Conservation (phyloP, 148 eudicot genomes). For the Heliosperma pusillum region DNA sequence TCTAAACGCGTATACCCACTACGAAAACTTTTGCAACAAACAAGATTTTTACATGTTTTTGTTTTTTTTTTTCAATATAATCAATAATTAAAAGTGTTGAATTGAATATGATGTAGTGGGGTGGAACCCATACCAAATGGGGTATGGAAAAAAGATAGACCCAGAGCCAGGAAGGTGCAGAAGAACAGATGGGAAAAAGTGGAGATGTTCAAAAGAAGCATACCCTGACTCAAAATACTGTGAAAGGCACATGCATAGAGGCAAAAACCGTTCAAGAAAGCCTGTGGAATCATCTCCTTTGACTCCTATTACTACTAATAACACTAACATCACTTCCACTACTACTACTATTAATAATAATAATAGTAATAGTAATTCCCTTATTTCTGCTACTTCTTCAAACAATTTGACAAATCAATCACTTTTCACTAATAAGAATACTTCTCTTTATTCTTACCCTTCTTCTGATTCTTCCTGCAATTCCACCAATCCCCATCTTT, state of each 20-base stretch:
- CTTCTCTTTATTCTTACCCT: not conserved
- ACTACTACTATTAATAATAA: not conserved
- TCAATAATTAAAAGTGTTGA: too few relatives aligned
- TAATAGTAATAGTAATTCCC: not conserved
- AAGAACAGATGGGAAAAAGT: constrained; percentile 96
- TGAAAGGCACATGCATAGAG: constrained; percentile 98
- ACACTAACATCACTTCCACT: not conserved
- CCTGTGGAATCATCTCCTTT: constrained; percentile 75
- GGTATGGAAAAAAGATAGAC: constrained; percentile 84
- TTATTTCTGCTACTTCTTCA: constrained; percentile 17
- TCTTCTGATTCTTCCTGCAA: not conserved
- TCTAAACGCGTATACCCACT: too few relatives aligned
- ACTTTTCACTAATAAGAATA: constrained; percentile 17
- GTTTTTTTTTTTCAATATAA: too few relatives aligned
- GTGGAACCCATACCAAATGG: constrained; percentile 84
- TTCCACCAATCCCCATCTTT: not conserved
- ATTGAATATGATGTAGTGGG: constrained; percentile 44
- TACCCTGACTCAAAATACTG: constrained; percentile 96
- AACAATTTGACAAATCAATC: constrained; percentile 37
- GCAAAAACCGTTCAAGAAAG: constrained; percentile 99
- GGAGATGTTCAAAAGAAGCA: constrained; percentile 99
- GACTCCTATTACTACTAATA: not conserved
- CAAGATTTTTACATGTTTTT: too few relatives aligned
- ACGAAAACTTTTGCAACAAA: too few relatives aligned
- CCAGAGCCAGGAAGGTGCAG: constrained; percentile 99